phyloP scores from a whole-genome alignment of 108 stramenopile genomes.

The Skeletonema costatum region DNA sequence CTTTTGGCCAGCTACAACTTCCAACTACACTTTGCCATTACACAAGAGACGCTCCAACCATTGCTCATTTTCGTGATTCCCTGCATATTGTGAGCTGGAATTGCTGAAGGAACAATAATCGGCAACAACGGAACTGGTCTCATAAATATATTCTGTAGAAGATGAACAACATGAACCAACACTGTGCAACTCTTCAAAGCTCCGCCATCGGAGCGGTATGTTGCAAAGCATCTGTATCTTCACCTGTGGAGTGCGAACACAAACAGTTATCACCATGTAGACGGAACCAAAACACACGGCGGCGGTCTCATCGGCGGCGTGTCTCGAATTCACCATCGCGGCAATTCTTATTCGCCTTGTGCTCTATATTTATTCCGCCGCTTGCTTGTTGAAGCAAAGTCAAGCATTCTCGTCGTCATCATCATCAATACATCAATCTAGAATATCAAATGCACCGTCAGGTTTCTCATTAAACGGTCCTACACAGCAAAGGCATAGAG shows the following conservation, averaged over 20 bases:
- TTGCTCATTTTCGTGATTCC: background rate
- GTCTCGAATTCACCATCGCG: background rate
- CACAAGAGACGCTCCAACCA: background rate
- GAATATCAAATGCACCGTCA: background rate
- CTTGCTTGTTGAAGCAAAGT: background rate
- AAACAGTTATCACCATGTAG: background rate
- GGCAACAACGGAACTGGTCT: background rate
- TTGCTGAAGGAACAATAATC: background rate
- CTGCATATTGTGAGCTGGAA: background rate
- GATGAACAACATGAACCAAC: background rate
- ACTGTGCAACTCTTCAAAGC: background rate
- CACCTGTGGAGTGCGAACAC: background rate
- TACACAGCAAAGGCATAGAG: background rate
- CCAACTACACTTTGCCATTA: background rate
- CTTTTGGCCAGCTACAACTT: background rate
- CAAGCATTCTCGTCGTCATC: slow-evolving; percentile 18
- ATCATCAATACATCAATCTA: background rate
- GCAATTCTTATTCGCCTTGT: background rate
- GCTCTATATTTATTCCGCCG: background rate
- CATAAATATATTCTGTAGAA: background rate
- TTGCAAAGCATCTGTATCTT: background rate
- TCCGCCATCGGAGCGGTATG: background rate
- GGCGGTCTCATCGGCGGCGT: background rate
- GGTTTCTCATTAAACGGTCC: background rate
- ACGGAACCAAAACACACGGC: background rate